phyloP scores from a whole-genome alignment of 2,329 filamentous ascomycete genomes.

The Acrodontium crateriforme region DNA sequence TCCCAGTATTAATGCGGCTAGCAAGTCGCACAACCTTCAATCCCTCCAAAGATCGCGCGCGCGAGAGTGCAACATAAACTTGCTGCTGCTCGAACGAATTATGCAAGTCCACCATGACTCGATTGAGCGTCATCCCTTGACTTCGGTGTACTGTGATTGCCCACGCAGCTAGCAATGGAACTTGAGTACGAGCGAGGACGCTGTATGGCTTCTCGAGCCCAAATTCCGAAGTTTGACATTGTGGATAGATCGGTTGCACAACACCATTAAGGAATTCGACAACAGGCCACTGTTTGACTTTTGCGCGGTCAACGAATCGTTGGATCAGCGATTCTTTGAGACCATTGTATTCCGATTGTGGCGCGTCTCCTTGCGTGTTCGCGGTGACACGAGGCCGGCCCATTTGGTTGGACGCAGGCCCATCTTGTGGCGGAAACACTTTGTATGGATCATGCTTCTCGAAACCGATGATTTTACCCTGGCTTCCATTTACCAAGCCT shows the following conservation, averaged over 20 bases:
- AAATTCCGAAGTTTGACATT: slow-evolving; percentile 36
- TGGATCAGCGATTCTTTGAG: slow-evolving; percentile 27
- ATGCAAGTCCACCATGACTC: slow-evolving; percentile 41
- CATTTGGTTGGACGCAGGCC: neutral
- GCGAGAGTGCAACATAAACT: slow-evolving; percentile 48
- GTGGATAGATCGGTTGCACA: slow-evolving; percentile 34
- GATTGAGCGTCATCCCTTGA: slow-evolving; percentile 49
- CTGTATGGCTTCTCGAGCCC: slow-evolving; percentile 35
- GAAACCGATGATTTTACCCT: slow-evolving; percentile 32
- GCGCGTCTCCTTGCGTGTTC: slow-evolving; percentile 1
- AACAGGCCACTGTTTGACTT: slow-evolving; percentile 31
- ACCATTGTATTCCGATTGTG: slow-evolving; percentile 24
- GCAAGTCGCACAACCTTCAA: slow-evolving; percentile 26
- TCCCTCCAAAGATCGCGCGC: slow-evolving; percentile 39
- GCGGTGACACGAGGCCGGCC: neutral
- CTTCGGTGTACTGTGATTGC: slow-evolving; percentile 51
- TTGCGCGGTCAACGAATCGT: slow-evolving; percentile 23
- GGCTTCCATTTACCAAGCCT: slow-evolving; percentile 36
- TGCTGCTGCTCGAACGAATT: slow-evolving; percentile 43
- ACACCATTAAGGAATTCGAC: slow-evolving; percentile 41
- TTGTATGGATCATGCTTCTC: slow-evolving; percentile 3
- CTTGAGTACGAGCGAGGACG: slow-evolving; percentile 42
- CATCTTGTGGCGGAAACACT: slow-evolving; percentile 3
- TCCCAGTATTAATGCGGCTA: neutral
- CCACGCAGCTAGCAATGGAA: slow-evolving; percentile 47